Conservation (phyloP, 148 eudicot species). For the Bassia scoparia region DNA sequence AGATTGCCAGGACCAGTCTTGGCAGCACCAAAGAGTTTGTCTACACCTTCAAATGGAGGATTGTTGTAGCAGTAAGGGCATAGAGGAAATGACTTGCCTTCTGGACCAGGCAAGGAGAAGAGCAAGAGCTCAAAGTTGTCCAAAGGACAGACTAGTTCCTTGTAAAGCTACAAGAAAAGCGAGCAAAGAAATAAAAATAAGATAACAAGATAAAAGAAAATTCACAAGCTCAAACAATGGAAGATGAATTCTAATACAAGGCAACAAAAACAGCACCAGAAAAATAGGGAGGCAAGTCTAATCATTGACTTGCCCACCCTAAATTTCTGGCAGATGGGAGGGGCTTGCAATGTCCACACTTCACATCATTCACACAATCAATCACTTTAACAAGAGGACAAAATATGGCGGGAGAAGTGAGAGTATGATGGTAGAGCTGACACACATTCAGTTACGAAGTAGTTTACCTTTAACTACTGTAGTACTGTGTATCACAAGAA, state of each 20-base stretch:
- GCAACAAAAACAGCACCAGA: neutral
- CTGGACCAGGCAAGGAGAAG: conserved; percentile 85
- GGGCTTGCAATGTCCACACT: neutral
- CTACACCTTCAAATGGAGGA: conserved; percentile 92
- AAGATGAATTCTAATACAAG: neutral
- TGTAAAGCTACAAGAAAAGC: conserved; percentile 60
- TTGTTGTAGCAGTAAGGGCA: conserved; percentile 95
- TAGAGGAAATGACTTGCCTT: conserved; percentile 84
- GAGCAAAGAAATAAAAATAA: neutral
- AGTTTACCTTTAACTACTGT: neutral
- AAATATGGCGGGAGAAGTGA: neutral
- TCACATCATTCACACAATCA: neutral
- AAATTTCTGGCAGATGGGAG: neutral
- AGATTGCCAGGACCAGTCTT: conserved; percentile 52
- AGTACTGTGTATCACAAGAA: neutral
- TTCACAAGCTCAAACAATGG: conserved; percentile 7
- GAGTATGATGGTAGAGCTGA: neutral
- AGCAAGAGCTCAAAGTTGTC: conserved; percentile 91
- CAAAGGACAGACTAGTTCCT: conserved; percentile 84
- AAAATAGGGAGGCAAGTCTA: neutral
- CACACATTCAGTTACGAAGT: neutral
- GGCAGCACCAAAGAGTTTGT: conserved; percentile 53
- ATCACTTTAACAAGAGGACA: neutral
- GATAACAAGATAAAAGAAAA: neutral
- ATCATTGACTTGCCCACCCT: neutral